Percentiles rank a stretch among this genome's conserved stretches.
Conservation (phyloP, 2,329 filamentous ascomycete genomes). For the Apiospora kogelbergensis region DNA sequence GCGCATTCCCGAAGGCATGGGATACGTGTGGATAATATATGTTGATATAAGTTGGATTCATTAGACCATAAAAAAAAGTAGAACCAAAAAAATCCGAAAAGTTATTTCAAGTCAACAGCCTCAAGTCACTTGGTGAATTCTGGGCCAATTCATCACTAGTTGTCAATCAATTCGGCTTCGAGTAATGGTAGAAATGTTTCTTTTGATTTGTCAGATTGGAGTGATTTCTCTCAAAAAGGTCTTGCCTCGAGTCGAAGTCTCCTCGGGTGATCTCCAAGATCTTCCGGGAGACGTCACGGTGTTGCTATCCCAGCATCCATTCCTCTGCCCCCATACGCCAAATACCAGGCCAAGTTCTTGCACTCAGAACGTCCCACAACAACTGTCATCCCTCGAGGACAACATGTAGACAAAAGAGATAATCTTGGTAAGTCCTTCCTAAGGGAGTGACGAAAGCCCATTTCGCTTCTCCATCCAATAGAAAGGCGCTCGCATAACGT, state of each 20-base stretch:
- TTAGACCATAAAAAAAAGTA: not conserved
- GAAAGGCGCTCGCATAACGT: not conserved
- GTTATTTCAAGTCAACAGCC: not conserved
- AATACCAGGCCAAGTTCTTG: not conserved
- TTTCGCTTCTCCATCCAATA: not conserved
- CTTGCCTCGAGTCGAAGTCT: constrained; percentile 23
- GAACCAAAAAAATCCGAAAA: not conserved
- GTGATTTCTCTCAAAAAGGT: constrained; percentile 25
- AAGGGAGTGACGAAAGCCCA: constrained; percentile 11
- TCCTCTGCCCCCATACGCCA: not conserved
- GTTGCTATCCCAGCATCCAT: not conserved
- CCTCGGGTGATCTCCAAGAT: constrained; percentile 15
- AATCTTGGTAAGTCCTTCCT: not conserved
- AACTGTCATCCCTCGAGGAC: not conserved
- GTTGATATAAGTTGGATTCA: not conserved
- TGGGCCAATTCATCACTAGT: not conserved
- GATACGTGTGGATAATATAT: constrained; percentile 17
- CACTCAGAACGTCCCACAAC: not conserved
- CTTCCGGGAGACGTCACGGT: constrained; percentile 10
- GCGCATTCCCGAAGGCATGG: constrained; percentile 25
- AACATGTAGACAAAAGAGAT: not conserved
- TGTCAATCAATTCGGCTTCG: not conserved
- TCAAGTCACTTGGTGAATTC: not conserved
- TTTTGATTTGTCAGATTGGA: constrained; percentile 22
- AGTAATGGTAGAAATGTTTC: not conserved